phyloP scores from a whole-genome alignment of 305 asterid species.

The Euphrasia arctica region DNA sequence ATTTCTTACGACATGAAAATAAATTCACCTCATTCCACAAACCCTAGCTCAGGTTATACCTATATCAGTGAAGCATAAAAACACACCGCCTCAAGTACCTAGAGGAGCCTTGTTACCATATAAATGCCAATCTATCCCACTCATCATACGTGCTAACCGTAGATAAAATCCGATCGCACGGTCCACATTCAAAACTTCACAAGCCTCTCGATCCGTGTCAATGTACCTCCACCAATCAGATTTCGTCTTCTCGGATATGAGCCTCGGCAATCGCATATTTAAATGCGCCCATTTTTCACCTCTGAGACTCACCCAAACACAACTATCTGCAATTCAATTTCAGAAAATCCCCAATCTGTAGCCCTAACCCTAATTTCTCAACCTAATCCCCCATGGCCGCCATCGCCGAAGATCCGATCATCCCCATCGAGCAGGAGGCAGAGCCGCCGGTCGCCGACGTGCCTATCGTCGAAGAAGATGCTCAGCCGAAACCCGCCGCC shows the following conservation, averaged over 20 bases:
- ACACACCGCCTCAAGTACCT: conserved; percentile 8
- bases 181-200: conserved; percentile 5
- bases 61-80: conserved; percentile 3
- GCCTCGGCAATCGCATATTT: conserved; percentile 43
- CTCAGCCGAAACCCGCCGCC: conserved; percentile 35
- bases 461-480: conserved; percentile 35
- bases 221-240: conserved; percentile 1
- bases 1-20: conserved; percentile 36
- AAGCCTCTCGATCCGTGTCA: conserved; percentile 4
- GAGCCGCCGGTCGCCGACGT: conserved; percentile 35
- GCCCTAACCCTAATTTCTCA: conserved; percentile 32
- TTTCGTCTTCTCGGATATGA: conserved; percentile 26
- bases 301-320: conserved; percentile 23
- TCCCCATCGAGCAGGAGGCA: conserved; percentile 27
- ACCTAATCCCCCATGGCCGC: conserved; percentile 32
- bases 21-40: conserved; percentile 22
- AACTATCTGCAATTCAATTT: conserved; percentile 23
- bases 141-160: conserved; percentile 8
- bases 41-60: conserved; percentile 11
- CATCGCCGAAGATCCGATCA: conserved; percentile 54
- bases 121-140: conserved; percentile 4
- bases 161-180: conserved; percentile 10
- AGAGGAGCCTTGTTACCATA: neutral
- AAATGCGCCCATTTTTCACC: conserved; percentile 43
- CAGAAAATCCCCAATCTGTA: conserved; percentile 25